Conservation (phyloP, 2,329 filamentous ascomycete genomes). For the Sordariomycetes sp. region DNA sequence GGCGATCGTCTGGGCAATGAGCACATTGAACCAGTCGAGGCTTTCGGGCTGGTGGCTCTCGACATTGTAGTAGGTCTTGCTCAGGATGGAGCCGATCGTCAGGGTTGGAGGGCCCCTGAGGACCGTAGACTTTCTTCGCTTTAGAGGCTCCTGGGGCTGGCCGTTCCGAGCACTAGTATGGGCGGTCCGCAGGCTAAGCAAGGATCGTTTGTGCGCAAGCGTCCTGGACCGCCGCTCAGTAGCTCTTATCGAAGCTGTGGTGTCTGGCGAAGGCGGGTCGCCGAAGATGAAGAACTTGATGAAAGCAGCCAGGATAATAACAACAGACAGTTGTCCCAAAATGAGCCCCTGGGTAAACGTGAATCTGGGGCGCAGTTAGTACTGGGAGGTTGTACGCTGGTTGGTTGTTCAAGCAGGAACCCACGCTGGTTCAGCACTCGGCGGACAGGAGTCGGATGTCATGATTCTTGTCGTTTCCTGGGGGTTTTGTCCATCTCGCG, state of each 20-base stretch:
- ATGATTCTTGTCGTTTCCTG: slow-evolving; percentile 15
- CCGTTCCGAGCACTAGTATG: slow-evolving; percentile 11
- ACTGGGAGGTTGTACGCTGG: not conserved
- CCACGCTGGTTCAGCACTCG: slow-evolving; percentile 33
- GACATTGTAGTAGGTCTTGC: slow-evolving; percentile 96
- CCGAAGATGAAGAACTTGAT: slow-evolving; percentile 99
- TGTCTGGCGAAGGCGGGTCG: slow-evolving; percentile 75
- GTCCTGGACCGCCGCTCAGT: slow-evolving; percentile 64
- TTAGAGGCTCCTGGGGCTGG: slow-evolving; percentile 31
- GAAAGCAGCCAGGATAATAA: slow-evolving; percentile 83
- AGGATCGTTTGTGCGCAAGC: slow-evolving; percentile 64
- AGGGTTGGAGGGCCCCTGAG: slow-evolving; percentile 63
- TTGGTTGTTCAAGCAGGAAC: slow-evolving; percentile 10
- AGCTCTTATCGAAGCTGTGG: slow-evolving; percentile 64
- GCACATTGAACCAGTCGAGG: slow-evolving; percentile 97
- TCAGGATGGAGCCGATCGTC: slow-evolving; percentile 87
- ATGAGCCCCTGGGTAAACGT: slow-evolving; percentile 93
- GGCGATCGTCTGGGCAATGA: slow-evolving; percentile 92
- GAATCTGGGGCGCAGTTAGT: slow-evolving; percentile 39
- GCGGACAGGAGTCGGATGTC: slow-evolving; percentile 29
- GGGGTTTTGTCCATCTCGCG: not conserved
- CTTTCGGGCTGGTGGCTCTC: slow-evolving; percentile 93
- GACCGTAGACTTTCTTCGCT: slow-evolving; percentile 60
- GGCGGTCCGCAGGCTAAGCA: slow-evolving; percentile 48
- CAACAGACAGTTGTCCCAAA: slow-evolving; percentile 84